Evolutionary conservation across 257 asterid species (phyloP).

Genomic region (Eucommia ulmoides): DNA sequence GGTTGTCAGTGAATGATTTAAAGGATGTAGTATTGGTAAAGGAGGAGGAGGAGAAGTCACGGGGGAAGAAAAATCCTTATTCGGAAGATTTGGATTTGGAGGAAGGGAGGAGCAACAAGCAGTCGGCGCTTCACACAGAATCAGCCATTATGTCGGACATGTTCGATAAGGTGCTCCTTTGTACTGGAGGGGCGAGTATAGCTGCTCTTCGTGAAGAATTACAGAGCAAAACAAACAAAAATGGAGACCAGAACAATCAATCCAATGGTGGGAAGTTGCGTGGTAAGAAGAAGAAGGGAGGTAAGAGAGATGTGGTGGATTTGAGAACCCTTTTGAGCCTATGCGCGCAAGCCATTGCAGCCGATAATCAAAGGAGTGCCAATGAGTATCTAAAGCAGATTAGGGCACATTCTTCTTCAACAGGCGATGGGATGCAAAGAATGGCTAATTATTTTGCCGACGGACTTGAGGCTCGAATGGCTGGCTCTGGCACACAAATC

Average conservation of each 20-base stretch:
- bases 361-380: constrained; percentile 53
- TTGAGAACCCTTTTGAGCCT: constrained; percentile 54
- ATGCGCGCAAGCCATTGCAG: constrained; percentile 78
- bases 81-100: not conserved
- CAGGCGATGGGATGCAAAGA: constrained; percentile 34
- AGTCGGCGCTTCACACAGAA: constrained; percentile 46
- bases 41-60: too few relatives aligned
- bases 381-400: constrained; percentile 55
- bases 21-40: too few relatives aligned
- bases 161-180: constrained; percentile 58
- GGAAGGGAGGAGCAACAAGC: constrained; percentile 57
- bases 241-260: constrained; percentile 11
- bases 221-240: constrained; percentile 36
- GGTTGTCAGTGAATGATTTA: constrained; percentile 13
- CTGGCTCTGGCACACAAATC: constrained; percentile 34
- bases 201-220: constrained; percentile 53
- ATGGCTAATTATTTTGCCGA: constrained; percentile 25
- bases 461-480: constrained; percentile 39
- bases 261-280: constrained; percentile 34
- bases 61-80: not conserved
- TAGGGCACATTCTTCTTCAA: constrained; percentile 36
- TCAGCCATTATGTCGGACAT: constrained; percentile 43
- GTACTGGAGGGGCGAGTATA: constrained; percentile 59
- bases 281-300: constrained; percentile 42
- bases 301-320: constrained; percentile 44